Conservation (phyloP, 108 stramenopile species). For the Aurantiochytrium sp. region DNA sequence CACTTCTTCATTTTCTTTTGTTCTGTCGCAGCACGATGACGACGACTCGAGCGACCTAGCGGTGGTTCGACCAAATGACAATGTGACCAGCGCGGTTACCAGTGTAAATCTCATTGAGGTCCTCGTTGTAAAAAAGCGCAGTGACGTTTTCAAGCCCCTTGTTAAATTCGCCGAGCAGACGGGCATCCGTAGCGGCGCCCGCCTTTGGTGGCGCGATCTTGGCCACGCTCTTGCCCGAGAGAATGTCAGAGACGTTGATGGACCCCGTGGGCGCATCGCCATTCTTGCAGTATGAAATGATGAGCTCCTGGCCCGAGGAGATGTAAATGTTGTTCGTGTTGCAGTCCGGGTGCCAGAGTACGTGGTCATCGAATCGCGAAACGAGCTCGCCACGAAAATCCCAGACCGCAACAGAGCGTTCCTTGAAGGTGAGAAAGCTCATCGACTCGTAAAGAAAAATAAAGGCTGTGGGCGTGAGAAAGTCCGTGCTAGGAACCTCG, state of each 20-base stretch:
- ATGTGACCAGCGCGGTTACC: neutral
- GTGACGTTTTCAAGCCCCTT: neutral
- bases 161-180: neutral
- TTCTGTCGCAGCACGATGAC: too few relatives aligned
- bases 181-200: neutral
- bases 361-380: neutral
- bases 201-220: neutral
- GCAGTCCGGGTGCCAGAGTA: slow-evolving; percentile 6
- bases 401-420: neutral
- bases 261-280: neutral
- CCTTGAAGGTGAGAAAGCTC: slow-evolving; percentile 11
- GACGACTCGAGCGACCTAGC: neutral
- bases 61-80: neutral
- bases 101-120: neutral
- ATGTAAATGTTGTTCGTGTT: slow-evolving; percentile 21
- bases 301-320: neutral
- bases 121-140: slow-evolving; percentile 13
- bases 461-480: neutral
- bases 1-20: too few relatives aligned
- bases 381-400: slow-evolving; percentile 4
- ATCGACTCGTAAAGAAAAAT: neutral
- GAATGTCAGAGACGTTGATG: neutral
- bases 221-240: neutral
- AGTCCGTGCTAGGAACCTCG: neutral
- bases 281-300: slow-evolving; percentile 9